These are phyloP conservation scores for Scorias spongiosa DNA, from an alignment of 2,329 filamentous ascomycete genomes.

Conservation along the genomic window DNA sequence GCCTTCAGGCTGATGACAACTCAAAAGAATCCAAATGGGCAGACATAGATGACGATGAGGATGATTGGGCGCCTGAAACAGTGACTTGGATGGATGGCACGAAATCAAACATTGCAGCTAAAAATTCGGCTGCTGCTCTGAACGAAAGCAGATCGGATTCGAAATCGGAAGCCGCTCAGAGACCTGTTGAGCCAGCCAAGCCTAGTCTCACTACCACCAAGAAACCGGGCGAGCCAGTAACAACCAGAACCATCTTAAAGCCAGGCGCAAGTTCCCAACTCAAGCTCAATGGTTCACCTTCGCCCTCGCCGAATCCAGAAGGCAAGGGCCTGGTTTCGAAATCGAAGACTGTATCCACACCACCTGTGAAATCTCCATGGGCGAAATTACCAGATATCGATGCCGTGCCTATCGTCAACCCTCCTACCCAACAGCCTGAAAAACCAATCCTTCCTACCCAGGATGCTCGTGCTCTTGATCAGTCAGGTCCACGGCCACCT, in stretches of 20 bases:
- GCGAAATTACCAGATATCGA: slow-evolving; percentile 73
- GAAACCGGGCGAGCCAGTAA: slow-evolving; percentile 21
- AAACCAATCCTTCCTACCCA: slow-evolving; percentile 21
- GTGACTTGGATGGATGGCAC: slow-evolving; percentile 84
- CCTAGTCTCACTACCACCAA: slow-evolving; percentile 17
- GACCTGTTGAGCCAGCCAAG: slow-evolving; percentile 10
- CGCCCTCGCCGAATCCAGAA: slow-evolving; percentile 36
- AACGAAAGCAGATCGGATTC: slow-evolving; percentile 8
- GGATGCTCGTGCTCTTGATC: slow-evolving; percentile 42
- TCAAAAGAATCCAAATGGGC: slow-evolving; percentile 74
- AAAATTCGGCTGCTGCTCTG: slow-evolving; percentile 18
- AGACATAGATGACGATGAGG: slow-evolving; percentile 77
- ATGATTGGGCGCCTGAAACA: slow-evolving; percentile 72
- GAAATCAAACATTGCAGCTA: slow-evolving; percentile 57
- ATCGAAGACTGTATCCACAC: slow-evolving; percentile 53
- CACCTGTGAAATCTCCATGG: slow-evolving; percentile 82
- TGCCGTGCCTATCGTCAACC: slow-evolving; percentile 58
- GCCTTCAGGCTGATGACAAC: slow-evolving; percentile 58
- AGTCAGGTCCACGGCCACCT: slow-evolving; percentile 32
- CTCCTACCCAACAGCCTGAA: slow-evolving; percentile 28
- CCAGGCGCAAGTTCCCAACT: slow-evolving; percentile 26
- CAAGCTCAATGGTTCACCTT: slow-evolving; percentile 17
- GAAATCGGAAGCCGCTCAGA: slow-evolving; percentile 11
- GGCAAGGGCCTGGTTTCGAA: slow-evolving; percentile 50
- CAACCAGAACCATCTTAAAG: slow-evolving; percentile 34